A percentile compares a stretch with the other conserved stretches of the same genome.
phyloP scores from a whole-genome alignment of 148 eudicot species.

The Dysphania ambrosioides region DNA sequence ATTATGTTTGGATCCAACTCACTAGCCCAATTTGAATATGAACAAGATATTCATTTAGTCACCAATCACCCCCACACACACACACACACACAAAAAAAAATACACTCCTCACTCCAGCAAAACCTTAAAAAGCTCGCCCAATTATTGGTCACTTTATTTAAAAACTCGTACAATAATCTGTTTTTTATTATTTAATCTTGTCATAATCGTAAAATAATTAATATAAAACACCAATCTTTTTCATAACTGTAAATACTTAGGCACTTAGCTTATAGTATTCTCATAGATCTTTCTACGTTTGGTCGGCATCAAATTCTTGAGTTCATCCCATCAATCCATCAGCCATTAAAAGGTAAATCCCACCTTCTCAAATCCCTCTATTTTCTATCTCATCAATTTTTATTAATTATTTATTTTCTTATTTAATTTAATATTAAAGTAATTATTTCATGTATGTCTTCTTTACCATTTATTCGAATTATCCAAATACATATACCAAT shows the following conservation, averaged over 20 bases:
- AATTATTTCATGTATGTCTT: background rate
- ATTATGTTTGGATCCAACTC: too few relatives aligned
- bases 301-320: background rate
- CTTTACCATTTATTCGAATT: slow-evolving; percentile 18
- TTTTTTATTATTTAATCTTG: background rate
- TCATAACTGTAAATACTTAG: background rate
- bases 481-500: slow-evolving; percentile 3
- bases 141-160: background rate
- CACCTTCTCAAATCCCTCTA: background rate
- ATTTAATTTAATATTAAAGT: background rate
- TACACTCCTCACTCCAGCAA: background rate
- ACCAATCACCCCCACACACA: too few relatives aligned
- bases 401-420: background rate
- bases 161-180: background rate
- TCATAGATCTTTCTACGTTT: slow-evolving; percentile 15
- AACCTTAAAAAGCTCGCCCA: slow-evolving; percentile 19
- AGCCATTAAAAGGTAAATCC: slow-evolving; percentile 17
- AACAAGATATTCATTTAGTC: too few relatives aligned
- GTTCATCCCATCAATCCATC: slow-evolving; percentile 7
- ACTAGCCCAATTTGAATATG: too few relatives aligned
- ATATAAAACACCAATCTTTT: background rate
- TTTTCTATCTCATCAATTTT: background rate
- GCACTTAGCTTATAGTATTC: too few relatives aligned
- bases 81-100: background rate
- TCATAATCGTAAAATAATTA: background rate